Percentiles rank a stretch among this genome's conserved stretches.
phyloP scores from a whole-genome alignment of 2,329 filamentous ascomycete species.

The Ophiocordyceps robertsii region DNA sequence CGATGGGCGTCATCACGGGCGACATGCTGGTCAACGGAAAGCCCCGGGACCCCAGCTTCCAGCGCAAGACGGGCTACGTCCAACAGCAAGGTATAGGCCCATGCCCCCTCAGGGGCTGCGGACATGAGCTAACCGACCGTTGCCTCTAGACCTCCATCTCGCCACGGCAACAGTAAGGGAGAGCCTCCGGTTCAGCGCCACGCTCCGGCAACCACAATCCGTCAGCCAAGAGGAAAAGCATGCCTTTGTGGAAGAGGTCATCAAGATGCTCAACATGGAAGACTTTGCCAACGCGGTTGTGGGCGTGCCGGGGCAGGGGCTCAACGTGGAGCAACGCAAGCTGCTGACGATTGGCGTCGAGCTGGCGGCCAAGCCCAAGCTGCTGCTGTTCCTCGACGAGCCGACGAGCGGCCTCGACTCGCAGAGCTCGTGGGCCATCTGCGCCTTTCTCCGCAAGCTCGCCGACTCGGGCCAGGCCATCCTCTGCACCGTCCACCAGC shows the following conservation, averaged over 20 bases:
- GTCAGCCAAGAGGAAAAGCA: constrained; percentile 44
- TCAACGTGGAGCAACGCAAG: constrained; percentile 50
- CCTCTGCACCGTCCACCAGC: constrained; percentile 42
- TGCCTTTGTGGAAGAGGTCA: constrained; percentile 49
- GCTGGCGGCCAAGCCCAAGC: constrained; percentile 40
- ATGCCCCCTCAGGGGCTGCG: neutral
- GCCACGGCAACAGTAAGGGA: constrained; percentile 42
- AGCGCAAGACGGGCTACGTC: constrained; percentile 53
- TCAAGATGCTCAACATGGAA: constrained; percentile 52
- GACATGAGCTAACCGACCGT: neutral
- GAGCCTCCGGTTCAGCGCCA: constrained; percentile 39
- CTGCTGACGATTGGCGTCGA: constrained; percentile 49
- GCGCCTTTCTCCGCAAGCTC: constrained; percentile 47
- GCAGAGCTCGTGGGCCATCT: constrained; percentile 51
- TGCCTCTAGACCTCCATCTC: constrained; percentile 36
- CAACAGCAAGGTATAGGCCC: constrained; percentile 45
- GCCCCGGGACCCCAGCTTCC: constrained; percentile 41
- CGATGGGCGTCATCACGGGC: constrained; percentile 49
- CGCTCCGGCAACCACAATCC: constrained; percentile 40
- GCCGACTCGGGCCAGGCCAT: constrained; percentile 39
- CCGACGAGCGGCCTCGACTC: constrained; percentile 49
- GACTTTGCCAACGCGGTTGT: constrained; percentile 55
- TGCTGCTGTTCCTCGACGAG: constrained; percentile 50
- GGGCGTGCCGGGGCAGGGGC: constrained; percentile 45
- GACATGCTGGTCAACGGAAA: constrained; percentile 53